Percentiles rank a stretch among this genome's conserved stretches.
phyloP scores from a whole-genome alignment of 225 moss, liverwort and hornwort genomes.

The Asterella californica region DNA sequence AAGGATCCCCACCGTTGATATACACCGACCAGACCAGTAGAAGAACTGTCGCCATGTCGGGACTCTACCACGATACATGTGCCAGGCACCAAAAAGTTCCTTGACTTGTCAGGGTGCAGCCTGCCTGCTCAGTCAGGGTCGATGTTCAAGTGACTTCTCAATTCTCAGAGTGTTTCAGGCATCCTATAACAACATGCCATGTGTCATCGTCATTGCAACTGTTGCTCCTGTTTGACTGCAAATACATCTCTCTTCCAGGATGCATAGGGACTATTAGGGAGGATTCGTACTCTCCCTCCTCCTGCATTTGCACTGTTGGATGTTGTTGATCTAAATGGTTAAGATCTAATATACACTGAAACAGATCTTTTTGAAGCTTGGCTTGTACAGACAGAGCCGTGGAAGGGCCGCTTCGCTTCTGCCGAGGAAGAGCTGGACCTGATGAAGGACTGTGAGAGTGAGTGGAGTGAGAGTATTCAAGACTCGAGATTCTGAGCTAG shows the following conservation, averaged over 20 bases:
- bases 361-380: neutral
- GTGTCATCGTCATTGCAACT: neutral
- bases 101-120: neutral
- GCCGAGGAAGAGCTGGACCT: neutral
- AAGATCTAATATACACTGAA: neutral
- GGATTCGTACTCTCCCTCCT: neutral
- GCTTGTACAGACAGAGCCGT: neutral
- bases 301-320: neutral
- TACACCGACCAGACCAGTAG: neutral
- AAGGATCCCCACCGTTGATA: neutral
- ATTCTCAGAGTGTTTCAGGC: neutral
- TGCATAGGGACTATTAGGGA: too few species aligned
- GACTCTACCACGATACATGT: neutral
- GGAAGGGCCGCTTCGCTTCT: neutral
- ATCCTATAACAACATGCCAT: neutral
- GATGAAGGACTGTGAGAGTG: neutral
- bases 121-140: neutral
- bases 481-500: neutral
- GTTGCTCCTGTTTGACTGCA: neutral
- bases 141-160: neutral
- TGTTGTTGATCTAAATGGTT: neutral
- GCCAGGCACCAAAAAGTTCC: neutral
- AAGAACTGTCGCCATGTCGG: conserved; percentile 1
- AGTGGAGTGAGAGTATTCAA: neutral
- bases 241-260: neutral